Base-by-base conservation (phyloP, 225 moss, liverwort and hornwort species). In the Straminergon stramineum region DNA sequence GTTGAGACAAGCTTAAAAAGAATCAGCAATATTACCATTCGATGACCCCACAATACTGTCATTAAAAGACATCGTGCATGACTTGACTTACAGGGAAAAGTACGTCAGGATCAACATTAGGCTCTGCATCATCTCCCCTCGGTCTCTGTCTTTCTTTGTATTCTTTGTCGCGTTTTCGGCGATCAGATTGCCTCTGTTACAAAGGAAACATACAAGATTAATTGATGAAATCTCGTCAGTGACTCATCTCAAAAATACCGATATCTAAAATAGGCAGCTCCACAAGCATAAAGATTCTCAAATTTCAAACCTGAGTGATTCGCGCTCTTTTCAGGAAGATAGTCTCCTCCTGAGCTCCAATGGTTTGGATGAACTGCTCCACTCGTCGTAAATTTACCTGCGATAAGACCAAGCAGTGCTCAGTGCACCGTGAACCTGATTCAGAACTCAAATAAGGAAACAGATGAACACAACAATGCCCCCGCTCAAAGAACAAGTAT, bases 121-220 rank as follows among this genome's bases (percentile, higher is more conserved):
- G 97, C 91, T 97, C 95, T 45, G 95, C 97, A 94, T 99, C 97
- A 94, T 99, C 98, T 94, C 96, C 98, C 79, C 96, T 96, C 90
- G 94, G 95, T 90, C 91, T 94, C 85, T 96, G 96, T 88, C 97
- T 96, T 83, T 94, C 96, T 93, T 99, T 94, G 61, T 60, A 57
- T 74, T 91, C 87, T 82, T 93, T 93, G 87, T 94, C 96, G 57
- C 94, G 96, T 92, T 95, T 99, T 76, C 97, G 97, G 58, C 98
- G 95, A 37, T 99, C 98, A 88, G 93, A 81, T 92, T 99, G 98
- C 76, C 79, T 93, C 91, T 95, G 92, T 69, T 87, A 65, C 58
- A 85, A 55, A 74, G 62, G 31, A 86, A 43, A 37, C 60, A 74
- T 82, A 8, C 78, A 68, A 27, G 56, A 57, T 37, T 14, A 76